Conservation (phyloP, 2,329 filamentous ascomycete genomes). For the Fusarium lateritium region DNA sequence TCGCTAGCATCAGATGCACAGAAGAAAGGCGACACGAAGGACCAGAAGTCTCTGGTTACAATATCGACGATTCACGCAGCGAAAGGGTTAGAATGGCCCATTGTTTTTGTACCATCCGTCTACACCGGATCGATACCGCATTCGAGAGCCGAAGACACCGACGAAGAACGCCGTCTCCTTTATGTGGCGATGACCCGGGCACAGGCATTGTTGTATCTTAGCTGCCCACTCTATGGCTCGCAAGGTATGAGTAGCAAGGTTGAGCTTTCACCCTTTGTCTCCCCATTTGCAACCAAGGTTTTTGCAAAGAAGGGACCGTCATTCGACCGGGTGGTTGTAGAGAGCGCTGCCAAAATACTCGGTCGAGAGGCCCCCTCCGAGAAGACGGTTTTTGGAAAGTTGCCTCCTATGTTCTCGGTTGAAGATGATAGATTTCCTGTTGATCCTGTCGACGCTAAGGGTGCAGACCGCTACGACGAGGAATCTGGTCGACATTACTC, state of each 20-base stretch:
- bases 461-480: conserved; percentile 39
- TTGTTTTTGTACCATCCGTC: conserved; percentile 92
- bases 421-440: conserved; percentile 80
- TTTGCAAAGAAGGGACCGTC: conserved; percentile 77
- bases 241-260: conserved; percentile 70
- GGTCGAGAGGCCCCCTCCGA: conserved; percentile 72
- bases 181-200: conserved; percentile 98
- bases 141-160: conserved; percentile 84
- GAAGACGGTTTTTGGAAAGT: conserved; percentile 65
- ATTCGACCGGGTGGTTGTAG: conserved; percentile 73
- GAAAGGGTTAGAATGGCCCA: conserved; percentile 96
- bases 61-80: conserved; percentile 97
- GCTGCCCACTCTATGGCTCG: conserved; percentile 79
- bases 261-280: conserved; percentile 80
- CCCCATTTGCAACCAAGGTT: conserved; percentile 58
- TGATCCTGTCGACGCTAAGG: conserved; percentile 67
- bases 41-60: conserved; percentile 77
- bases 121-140: conserved; percentile 95
- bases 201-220: conserved; percentile 87
- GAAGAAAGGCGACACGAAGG: conserved; percentile 70
- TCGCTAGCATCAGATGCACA: conserved; percentile 86
- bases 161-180: conserved; percentile 89
- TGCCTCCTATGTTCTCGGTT: conserved; percentile 67
- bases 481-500: conserved; percentile 37
- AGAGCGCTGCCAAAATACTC: conserved; percentile 80